Conservation (phyloP, 257 asterid species). For the Prunella vulgaris region DNA sequence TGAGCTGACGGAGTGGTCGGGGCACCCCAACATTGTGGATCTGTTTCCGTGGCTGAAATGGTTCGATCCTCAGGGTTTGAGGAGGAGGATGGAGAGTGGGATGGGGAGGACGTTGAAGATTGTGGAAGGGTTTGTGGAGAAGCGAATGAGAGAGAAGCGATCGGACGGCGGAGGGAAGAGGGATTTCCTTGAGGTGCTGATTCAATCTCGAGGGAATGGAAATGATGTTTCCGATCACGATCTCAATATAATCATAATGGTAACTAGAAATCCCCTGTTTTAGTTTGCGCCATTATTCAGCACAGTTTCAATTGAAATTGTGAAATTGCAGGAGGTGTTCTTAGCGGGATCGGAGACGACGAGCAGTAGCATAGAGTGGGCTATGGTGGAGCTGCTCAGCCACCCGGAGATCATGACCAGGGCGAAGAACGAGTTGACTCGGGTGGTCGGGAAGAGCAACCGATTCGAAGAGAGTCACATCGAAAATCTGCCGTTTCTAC, state of each 20-base stretch:
- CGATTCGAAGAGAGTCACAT: conserved; percentile 40
- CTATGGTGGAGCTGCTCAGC: conserved; percentile 57
- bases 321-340: conserved; percentile 48
- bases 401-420: conserved; percentile 45
- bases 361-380: conserved; percentile 59
- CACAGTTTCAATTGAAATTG: not conserved
- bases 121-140: conserved; percentile 33
- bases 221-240: conserved; percentile 37
- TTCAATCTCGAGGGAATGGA: conserved; percentile 30
- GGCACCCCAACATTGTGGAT: conserved; percentile 45
- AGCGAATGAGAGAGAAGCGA: conserved; percentile 26
- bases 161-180: conserved; percentile 12
- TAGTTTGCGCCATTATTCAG: not conserved
- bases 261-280: conserved; percentile 7
- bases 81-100: conserved; percentile 33
- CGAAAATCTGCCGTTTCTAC: conserved; percentile 36
- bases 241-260: conserved; percentile 50
- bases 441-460: conserved; percentile 28
- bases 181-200: conserved; percentile 50
- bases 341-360: conserved; percentile 69
- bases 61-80: conserved; percentile 54
- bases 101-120: conserved; percentile 36
- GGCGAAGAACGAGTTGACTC: conserved; percentile 33
- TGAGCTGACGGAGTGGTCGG: conserved; percentile 49
- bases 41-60: conserved; percentile 45